Base-by-base conservation (phyloP, 768 basidiomycete genomes). In the Termitomyces sp. region DNA sequence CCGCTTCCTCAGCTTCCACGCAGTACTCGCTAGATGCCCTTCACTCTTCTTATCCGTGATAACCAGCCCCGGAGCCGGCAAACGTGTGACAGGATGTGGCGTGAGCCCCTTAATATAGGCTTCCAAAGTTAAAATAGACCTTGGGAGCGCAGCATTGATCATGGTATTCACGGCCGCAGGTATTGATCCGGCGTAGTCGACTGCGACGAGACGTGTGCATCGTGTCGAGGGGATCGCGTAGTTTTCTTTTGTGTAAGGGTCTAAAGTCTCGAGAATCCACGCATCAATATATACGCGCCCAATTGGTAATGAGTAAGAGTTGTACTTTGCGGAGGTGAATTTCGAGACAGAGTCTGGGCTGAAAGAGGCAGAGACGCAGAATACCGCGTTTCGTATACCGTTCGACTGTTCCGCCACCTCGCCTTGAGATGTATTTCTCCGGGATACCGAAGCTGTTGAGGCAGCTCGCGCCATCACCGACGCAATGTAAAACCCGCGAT, bases 241-340 rank as follows among this genome's bases (percentile, higher is more conserved):
- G 63, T 93, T 93, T 72, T 96, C 94, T 60, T 87, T 88, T 24
- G 93, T 89, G 60, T 98, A 98, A 0, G 95, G 95, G 68, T 98
- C 96, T 49, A 98, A 81, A 4, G 96, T 98, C 76, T 99, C 95
- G 66, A 97, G 73, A 34, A 96, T 86, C 97, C 97, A 99, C 2
- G 91, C 96, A 66, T 98, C 95, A 6, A 99, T 75, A 63, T 91
- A 87, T 36, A 93, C 77, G 15, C 89, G 84, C 2, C 94, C 96
- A 16, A 91, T 77, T 0, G 93, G 91, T 9, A 93, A 79, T 1
- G 58, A 66, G 54, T 84, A 82, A 0, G 92, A 78, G 70, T 98
- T 98, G 70, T 91, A 89, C 68, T 91, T 93, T 7, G 72, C 68
- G 2, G 80, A 46, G 22, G 81, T 78, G 67, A 91, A 92, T 1